These are phyloP conservation scores for Penicillium cataractarum DNA, from an alignment of 495 filamentous ascomycete genomes.

Conservation along the genomic window DNA sequence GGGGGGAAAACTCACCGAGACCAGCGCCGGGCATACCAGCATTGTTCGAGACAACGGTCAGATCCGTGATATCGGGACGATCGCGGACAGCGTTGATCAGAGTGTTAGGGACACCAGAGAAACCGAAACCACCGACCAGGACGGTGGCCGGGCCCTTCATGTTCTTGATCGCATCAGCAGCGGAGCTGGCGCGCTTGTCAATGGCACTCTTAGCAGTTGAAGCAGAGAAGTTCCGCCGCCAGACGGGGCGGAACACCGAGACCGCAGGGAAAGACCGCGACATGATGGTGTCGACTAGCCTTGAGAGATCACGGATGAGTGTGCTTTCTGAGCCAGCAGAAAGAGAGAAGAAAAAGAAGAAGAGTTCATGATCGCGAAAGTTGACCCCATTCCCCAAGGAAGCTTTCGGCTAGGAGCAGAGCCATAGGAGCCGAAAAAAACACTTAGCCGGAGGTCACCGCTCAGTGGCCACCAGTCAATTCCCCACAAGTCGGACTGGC, in stretches of 20 bases:
- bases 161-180: constrained; percentile 69
- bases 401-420: constrained; percentile 24
- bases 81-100: constrained; percentile 77
- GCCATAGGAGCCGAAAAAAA: constrained; percentile 29
- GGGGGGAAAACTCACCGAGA: constrained; percentile 59
- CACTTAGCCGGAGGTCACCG: constrained; percentile 19
- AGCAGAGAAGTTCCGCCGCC: constrained; percentile 64
- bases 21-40: constrained; percentile 78
- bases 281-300: constrained; percentile 29
- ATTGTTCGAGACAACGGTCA: constrained; percentile 91
- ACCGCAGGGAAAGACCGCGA: constrained; percentile 37
- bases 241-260: constrained; percentile 41
- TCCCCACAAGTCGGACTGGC: constrained; percentile 22
- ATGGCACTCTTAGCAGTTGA: constrained; percentile 66
- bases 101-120: constrained; percentile 83
- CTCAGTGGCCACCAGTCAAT: not conserved
- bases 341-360: constrained; percentile 16
- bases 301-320: constrained; percentile 13
- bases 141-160: constrained; percentile 72
- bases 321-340: constrained; percentile 23
- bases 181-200: constrained; percentile 77
- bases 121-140: constrained; percentile 81
- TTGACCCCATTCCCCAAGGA: constrained; percentile 13
- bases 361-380: constrained; percentile 17
- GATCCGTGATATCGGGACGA: constrained; percentile 67